Conservation (phyloP, 2,329 filamentous ascomycete genomes). For the Colletotrichum liaoningense region DNA sequence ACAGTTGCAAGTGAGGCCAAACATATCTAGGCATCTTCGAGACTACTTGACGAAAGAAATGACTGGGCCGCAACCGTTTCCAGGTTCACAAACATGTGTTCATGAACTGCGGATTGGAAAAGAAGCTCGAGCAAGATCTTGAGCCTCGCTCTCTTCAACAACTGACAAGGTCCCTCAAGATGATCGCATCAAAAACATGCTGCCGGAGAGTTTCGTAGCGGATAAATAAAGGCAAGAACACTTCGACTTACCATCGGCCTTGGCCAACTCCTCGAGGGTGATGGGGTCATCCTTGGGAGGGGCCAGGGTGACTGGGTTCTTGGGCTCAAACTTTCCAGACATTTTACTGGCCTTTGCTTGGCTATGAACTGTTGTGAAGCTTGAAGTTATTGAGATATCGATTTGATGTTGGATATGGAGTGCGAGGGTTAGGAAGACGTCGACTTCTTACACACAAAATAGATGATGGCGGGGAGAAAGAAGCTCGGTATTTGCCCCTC, state of each 20-base stretch:
- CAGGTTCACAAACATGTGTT: background rate
- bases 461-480: constrained; percentile 24
- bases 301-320: constrained; percentile 78
- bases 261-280: constrained; percentile 80
- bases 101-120: background rate
- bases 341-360: constrained; percentile 50
- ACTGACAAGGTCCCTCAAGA: background rate
- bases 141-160: background rate
- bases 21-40: background rate
- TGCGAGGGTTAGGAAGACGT: background rate
- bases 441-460: background rate
- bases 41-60: background rate
- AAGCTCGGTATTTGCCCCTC: constrained; percentile 33
- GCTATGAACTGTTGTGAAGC: background rate
- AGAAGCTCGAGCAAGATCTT: background rate
- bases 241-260: constrained; percentile 80
- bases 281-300: constrained; percentile 92
- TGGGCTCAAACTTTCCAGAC: constrained; percentile 81
- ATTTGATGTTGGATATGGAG: background rate
- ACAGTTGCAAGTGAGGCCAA: background rate
- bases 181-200: background rate
- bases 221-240: background rate
- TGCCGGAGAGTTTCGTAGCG: background rate
- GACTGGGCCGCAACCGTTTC: background rate
- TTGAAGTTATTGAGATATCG: background rate